Conservation (phyloP, 305 asterid genomes). For the Ruellia speciosa region DNA sequence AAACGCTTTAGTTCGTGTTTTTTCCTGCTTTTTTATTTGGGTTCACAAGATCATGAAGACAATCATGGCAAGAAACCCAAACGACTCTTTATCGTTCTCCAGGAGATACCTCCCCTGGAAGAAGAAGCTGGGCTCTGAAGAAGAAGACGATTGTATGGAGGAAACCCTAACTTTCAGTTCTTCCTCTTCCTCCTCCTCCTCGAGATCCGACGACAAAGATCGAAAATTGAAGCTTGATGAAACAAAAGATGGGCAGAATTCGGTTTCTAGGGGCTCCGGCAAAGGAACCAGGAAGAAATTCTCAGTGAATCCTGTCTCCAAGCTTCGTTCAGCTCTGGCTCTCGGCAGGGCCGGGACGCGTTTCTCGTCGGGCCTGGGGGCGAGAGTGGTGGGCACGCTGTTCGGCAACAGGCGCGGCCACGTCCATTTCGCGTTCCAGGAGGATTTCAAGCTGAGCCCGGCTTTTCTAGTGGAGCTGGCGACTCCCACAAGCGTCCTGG, state of each 20-base stretch:
- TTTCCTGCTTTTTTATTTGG: conserved; percentile 7
- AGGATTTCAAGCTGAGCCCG: conserved; percentile 51
- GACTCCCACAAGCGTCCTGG: conserved; percentile 65
- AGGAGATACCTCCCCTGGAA: conserved; percentile 57
- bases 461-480: conserved; percentile 73
- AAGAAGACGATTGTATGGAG: conserved; percentile 30
- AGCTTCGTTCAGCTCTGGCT: conserved; percentile 45
- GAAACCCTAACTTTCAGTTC: conserved; percentile 21
- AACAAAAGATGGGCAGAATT: background rate
- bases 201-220: background rate
- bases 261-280: background rate
- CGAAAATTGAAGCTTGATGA: background rate
- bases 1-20: background rate
- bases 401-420: conserved; percentile 81
- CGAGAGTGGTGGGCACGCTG: conserved; percentile 69
- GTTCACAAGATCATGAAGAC: conserved; percentile 40
- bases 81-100: conserved; percentile 74
- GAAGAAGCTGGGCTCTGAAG: conserved; percentile 39
- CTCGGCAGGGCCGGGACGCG: conserved; percentile 35
- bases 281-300: conserved; percentile 32
- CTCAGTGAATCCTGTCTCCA: conserved; percentile 38
- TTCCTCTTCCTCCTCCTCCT: no score
- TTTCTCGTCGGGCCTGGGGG: conserved; percentile 41
- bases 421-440: conserved; percentile 75
- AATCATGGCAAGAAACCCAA: conserved; percentile 63